These are phyloP conservation scores for Neurospora cerealis DNA, from an alignment of 495 filamentous ascomycete species.

Conservation along the genomic window DNA sequence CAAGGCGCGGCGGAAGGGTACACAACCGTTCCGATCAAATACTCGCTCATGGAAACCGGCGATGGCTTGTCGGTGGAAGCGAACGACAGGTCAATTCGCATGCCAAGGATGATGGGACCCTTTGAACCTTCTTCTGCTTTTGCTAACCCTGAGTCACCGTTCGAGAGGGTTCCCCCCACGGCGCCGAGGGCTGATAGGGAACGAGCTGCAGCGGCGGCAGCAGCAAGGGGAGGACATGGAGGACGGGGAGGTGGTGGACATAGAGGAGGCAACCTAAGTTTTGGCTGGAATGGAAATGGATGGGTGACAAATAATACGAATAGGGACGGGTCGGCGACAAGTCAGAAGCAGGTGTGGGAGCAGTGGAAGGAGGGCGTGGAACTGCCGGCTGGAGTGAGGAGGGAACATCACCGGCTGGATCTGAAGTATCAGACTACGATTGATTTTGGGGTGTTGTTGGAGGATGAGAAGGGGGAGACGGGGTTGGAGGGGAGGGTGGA, in stretches of 20 bases:
- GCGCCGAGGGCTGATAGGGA: not conserved
- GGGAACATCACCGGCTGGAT: not conserved
- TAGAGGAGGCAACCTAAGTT: not conserved
- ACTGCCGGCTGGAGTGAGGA: not conserved
- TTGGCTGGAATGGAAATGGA: not conserved
- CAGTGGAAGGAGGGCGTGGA: not conserved
- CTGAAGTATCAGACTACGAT: not conserved
- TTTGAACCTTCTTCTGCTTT: not conserved
- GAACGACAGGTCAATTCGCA: slow-evolving; percentile 15
- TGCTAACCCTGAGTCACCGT: not conserved
- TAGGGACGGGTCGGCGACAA: not conserved
- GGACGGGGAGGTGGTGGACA: not conserved
- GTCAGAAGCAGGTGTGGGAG: not conserved
- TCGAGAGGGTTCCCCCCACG: not conserved
- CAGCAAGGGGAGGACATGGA: not conserved
- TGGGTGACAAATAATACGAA: not conserved
- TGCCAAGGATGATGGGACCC: slow-evolving; percentile 6
- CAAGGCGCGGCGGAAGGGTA: slow-evolving; percentile 4
- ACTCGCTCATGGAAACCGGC: slow-evolving; percentile 21
- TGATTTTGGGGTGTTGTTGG: not conserved
- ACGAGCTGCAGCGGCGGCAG: not conserved
- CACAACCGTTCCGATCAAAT: not conserved
- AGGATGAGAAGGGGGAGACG: not conserved
- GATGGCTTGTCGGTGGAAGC: slow-evolving; percentile 10
- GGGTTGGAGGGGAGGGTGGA: not conserved